phyloP scores from a whole-genome alignment of 352 stramenopile genomes.

The Phytophthora pinifolia region DNA sequence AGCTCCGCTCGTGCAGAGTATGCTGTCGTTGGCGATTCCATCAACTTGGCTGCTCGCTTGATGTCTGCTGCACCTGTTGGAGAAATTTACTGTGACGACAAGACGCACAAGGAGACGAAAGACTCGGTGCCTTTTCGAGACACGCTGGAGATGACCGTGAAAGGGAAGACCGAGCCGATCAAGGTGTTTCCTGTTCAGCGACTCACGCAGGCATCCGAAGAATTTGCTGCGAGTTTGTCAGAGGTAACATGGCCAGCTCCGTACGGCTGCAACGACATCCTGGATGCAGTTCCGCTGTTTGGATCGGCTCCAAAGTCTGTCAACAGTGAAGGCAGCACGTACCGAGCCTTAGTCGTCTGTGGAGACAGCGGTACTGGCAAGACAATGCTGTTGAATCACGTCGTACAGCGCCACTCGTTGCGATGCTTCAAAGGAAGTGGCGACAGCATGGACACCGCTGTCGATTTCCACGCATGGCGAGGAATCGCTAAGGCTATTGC shows the following conservation, averaged over 20 bases:
- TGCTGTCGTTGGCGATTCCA: constrained; percentile 80
- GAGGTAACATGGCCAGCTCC: constrained; percentile 27
- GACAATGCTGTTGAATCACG: constrained; percentile 65
- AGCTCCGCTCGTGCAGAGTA: constrained; percentile 74
- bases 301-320: constrained; percentile 24
- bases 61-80: constrained; percentile 64
- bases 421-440: constrained; percentile 57
- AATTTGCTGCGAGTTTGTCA: neutral
- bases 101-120: constrained; percentile 58
- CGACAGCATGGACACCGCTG: constrained; percentile 55
- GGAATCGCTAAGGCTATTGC: constrained; percentile 34
- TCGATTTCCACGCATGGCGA: constrained; percentile 63
- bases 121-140: constrained; percentile 55
- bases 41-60: constrained; percentile 79
- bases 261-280: constrained; percentile 51
- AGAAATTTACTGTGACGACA: constrained; percentile 76
- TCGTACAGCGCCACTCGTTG: constrained; percentile 45
- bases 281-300: constrained; percentile 51
- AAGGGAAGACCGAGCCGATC: constrained; percentile 56
- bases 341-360: constrained; percentile 56
- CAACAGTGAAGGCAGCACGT: constrained; percentile 12
- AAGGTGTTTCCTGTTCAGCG: constrained; percentile 50
- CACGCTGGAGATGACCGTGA: constrained; percentile 50
- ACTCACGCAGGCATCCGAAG: constrained; percentile 5
- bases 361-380: constrained; percentile 66